Conservation (phyloP, 805 yeast species). For the Candida incommunis region DNA sequence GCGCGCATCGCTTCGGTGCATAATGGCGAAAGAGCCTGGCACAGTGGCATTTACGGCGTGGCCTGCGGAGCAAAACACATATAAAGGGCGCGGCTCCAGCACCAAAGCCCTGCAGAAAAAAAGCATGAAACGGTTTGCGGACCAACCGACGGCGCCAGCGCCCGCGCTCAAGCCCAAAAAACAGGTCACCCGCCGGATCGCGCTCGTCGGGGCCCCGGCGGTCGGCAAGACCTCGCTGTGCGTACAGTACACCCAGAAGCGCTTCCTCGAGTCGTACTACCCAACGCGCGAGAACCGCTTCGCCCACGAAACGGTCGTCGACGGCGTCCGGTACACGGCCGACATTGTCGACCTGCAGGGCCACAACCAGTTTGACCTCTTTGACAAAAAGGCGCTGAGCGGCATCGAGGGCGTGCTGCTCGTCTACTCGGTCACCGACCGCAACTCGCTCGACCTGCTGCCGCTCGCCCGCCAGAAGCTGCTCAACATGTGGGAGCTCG, state of each 20-base stretch:
- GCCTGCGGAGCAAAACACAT: too few relatives aligned
- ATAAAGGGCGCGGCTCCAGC: too few relatives aligned
- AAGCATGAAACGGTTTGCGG: too few relatives aligned
- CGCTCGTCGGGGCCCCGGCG: constrained; percentile 64
- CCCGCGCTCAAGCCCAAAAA: background rate
- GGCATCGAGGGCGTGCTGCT: constrained; percentile 62
- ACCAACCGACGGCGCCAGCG: too few relatives aligned
- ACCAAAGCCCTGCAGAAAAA: too few relatives aligned
- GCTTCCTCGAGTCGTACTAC: constrained; percentile 62
- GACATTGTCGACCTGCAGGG: constrained; percentile 78
- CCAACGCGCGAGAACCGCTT: constrained; percentile 72
- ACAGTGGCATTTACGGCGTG: too few relatives aligned
- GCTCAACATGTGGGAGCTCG: constrained; percentile 43
- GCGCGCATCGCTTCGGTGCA: too few relatives aligned
- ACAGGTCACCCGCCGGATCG: constrained; percentile 47
- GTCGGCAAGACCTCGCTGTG: constrained; percentile 69
- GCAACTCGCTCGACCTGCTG: constrained; percentile 52
- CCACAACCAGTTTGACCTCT: constrained; percentile 62
- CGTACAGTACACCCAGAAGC: constrained; percentile 59
- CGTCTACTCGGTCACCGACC: constrained; percentile 56
- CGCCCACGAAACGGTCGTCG: constrained; percentile 40
- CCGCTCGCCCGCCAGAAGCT: constrained; percentile 59
- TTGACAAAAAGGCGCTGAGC: constrained; percentile 53
- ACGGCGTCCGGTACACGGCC: constrained; percentile 49
- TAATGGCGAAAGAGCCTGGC: too few relatives aligned